Evolutionary conservation across 1,284 basidiomycete species (phyloP), one percentile per base, ranked within the genome.

Genomic region (Moesziomyces antarcticus): DNA sequence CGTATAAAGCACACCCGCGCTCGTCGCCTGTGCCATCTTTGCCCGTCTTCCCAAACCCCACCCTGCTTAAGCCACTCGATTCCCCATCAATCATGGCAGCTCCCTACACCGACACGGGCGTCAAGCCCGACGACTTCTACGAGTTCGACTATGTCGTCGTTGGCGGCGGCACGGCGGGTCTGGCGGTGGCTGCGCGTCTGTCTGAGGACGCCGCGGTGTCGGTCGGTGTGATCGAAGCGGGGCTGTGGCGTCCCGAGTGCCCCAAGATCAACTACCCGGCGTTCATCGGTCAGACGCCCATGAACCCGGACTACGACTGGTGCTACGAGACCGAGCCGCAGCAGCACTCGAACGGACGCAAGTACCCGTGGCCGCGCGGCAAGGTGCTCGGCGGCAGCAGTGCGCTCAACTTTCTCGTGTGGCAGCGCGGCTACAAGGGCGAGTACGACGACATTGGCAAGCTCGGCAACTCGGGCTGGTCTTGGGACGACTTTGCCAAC

Each of bases 341-440:
- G 50, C 30, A 48, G 25, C 62, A 77, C 50, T 71, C 72, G 16
- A 75, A 75, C 45, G 57, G 54, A 21, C 72, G 75, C 55, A 68
- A 75, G 55, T 75, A 70, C 56, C 46, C 21, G 37, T 75, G 69
- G 68, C 77, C 77, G 10, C 58, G 75, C n/a, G 77, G 69, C 25
- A 73, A 67, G 27, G 58, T 69, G 14, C 66, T 69, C 30, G 70
- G 70, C 18, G 71, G 72, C 22, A 56, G 52, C 42, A 85, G 85
- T 18, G 84, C 84, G 16, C 86, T 88, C 60, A 88, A 88, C 71
- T 82, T 78, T 42, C 69, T 79, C 47, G 73, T 76, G 45, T 75
- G 69, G 69, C 77, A 79, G 53, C 56, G 77, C 20, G 77, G 77
- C 40, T 66, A 75, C 57, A 63, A 66, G 56, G 53, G 62, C 44